Evolutionary conservation across 345 rosid species (phyloP).

Genomic region (Populus simonii): DNA sequence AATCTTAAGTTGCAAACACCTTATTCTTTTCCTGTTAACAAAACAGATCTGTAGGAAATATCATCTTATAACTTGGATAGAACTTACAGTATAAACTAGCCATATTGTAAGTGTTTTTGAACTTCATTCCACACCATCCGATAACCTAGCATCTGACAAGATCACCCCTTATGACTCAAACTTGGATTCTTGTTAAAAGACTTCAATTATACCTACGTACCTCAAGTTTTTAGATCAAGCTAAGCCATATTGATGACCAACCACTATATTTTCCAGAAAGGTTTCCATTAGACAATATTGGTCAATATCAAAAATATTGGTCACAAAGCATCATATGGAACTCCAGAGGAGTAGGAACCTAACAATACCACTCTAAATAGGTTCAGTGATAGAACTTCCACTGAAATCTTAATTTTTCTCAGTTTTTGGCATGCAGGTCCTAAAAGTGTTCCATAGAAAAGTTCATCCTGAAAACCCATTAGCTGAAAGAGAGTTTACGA

Average conservation of each 20-base stretch:
- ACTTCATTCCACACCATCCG: neutral
- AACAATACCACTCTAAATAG: neutral
- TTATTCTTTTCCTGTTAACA: neutral
- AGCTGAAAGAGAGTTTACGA: conserved; percentile 28
- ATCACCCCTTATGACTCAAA: neutral
- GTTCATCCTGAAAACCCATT: conserved; percentile 63
- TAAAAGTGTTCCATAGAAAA: conserved; percentile 62
- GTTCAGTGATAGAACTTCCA: neutral
- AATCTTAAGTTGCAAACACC: neutral
- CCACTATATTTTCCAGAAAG: neutral
- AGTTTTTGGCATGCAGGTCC: conserved; percentile 52
- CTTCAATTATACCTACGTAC: neutral
- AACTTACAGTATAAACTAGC: neutral
- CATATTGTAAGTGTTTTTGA: neutral
- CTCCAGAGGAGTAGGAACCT: neutral
- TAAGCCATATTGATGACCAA: conserved; percentile 5
- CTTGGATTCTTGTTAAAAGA: neutral
- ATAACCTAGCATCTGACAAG: neutral
- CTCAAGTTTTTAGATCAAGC: neutral
- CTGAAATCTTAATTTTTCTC: neutral
- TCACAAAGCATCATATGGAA: neutral
- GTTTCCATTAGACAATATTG: neutral
- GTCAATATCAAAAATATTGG: neutral
- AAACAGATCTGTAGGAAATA: neutral
- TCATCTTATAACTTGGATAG: conserved; percentile 1